These are phyloP conservation scores for Rosa multiflora DNA, from an alignment of 306 rosid species.

Conservation along the genomic window DNA sequence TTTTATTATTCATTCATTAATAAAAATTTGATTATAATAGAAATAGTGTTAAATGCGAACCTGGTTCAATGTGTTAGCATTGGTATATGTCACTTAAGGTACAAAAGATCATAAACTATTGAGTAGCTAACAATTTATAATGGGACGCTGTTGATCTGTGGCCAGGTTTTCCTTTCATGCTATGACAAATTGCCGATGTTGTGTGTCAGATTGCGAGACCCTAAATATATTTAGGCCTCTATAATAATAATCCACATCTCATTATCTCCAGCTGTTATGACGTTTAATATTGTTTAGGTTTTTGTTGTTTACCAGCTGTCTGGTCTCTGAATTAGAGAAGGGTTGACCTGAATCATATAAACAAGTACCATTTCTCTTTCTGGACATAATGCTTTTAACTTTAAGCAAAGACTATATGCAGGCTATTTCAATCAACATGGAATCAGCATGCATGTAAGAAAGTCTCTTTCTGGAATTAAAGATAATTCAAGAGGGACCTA, in stretches of 20 bases:
- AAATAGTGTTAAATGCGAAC: constrained; percentile 26
- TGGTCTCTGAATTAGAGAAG: neutral
- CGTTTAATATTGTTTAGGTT: constrained; percentile 8
- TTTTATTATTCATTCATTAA: neutral
- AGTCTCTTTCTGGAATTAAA: neutral
- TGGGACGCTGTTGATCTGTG: neutral
- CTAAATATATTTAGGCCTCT: constrained; percentile 36
- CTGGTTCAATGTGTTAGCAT: constrained; percentile 15
- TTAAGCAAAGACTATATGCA: neutral
- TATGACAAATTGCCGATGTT: constrained; percentile 16
- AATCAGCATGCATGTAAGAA: neutral
- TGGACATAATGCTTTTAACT: neutral
- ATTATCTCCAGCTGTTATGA: constrained; percentile 51
- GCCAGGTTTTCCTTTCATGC: neutral
- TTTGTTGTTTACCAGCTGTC: constrained; percentile 31
- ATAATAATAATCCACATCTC: constrained; percentile 17
- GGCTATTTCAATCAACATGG: neutral
- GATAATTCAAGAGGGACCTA: too few relatives aligned
- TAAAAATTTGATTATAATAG: neutral
- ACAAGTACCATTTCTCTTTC: neutral
- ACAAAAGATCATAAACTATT: constrained; percentile 26
- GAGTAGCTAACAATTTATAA: constrained; percentile 13
- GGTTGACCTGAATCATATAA: constrained; percentile 14
- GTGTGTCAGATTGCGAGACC: constrained; percentile 39
- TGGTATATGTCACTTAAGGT: constrained; percentile 16